Evolutionary conservation across 192 early-diverging fungal genomes (phyloP), one percentile per base, ranked within the genome.

Genomic region (Dissophora ornata): DNA sequence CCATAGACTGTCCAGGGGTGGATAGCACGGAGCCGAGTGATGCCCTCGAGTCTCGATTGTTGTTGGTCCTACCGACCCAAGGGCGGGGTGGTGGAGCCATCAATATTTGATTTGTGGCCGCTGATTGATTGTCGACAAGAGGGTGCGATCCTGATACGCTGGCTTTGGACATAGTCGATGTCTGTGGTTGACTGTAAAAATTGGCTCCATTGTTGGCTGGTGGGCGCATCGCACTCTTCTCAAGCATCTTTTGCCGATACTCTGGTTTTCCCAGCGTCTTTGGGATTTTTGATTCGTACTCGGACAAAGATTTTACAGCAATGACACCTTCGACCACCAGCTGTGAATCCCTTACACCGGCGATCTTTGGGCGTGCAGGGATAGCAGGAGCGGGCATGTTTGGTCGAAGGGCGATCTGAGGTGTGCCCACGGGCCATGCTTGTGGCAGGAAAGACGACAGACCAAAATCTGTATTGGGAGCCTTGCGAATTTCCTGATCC

Each of bases 401-500:
- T 50, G 65, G 65, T 16, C 71, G 62, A 7, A 61, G 46, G 16
- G 44, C 41, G 25, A 56, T 65, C 44, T 67, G 64, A 1, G 73
- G 73, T 0, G 73, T 77, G 7, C 73, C 73, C 13, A 67, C 65
- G 21, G 73, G 73, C 73, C 73, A 77, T 7, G 73, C 33, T 5
- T 59, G 38, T 10, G 73, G 64, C 45, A 77, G 33, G 54, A 51
- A 67, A 3, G 45, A 25, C 13, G 52, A 44, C 19, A 77, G 32
- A 2, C 73, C 73, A 41, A 77, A 77, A 22, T 77, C 73, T 4
- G 73, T 77, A 32, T 77, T 77, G 46, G 73, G 73, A 1, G 63
- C 52, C 53, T 77, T 77, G 24, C 73, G 73, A 28, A 77, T 77
- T 33, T 77, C 73, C 24, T 77, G 73, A 24, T 77, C 73, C 73